These are phyloP conservation scores for Podila verticillata DNA, from an alignment of 192 early-diverging fungal species.

Conservation along the genomic window DNA sequence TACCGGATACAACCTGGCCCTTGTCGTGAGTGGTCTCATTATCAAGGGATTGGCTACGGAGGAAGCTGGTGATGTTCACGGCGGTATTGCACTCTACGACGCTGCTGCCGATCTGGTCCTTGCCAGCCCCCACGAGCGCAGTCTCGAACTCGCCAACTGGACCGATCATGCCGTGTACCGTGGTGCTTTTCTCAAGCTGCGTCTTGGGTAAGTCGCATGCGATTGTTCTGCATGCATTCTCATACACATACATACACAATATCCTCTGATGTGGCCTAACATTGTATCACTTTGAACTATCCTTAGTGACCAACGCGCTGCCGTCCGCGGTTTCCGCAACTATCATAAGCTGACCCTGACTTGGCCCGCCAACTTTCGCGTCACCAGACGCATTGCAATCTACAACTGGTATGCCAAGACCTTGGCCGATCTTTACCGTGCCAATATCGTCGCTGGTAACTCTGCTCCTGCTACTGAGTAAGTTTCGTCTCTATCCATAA, in stretches of 20 bases:
- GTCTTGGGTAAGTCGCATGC: conserved; percentile 44
- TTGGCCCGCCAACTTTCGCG: conserved; percentile 31
- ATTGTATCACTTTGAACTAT: not conserved
- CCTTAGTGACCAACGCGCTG: conserved; percentile 31
- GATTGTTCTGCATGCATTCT: not conserved
- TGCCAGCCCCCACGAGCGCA: conserved; percentile 48
- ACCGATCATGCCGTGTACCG: conserved; percentile 77
- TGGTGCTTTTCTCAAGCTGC: conserved; percentile 58
- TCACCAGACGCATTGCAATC: conserved; percentile 24
- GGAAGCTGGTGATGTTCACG: conserved; percentile 49
- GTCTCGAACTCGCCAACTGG: conserved; percentile 71
- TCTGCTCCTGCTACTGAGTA: conserved; percentile 19
- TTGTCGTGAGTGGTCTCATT: conserved; percentile 64
- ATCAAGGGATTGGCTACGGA: conserved; percentile 72
- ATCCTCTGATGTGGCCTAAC: too few relatives aligned
- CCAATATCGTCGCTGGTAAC: not conserved
- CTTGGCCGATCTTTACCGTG: conserved; percentile 8
- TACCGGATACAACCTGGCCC: conserved; percentile 66
- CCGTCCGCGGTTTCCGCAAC: conserved; percentile 30
- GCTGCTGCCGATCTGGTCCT: conserved; percentile 52
- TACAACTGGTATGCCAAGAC: conserved; percentile 25
- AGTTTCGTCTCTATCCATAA: not conserved
- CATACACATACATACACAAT: too few relatives aligned
- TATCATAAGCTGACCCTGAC: conserved; percentile 25
- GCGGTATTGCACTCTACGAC: conserved; percentile 63